Evolutionary conservation across 441 rosid genomes (phyloP).

Genomic region (Pelargonium citronellum): DNA sequence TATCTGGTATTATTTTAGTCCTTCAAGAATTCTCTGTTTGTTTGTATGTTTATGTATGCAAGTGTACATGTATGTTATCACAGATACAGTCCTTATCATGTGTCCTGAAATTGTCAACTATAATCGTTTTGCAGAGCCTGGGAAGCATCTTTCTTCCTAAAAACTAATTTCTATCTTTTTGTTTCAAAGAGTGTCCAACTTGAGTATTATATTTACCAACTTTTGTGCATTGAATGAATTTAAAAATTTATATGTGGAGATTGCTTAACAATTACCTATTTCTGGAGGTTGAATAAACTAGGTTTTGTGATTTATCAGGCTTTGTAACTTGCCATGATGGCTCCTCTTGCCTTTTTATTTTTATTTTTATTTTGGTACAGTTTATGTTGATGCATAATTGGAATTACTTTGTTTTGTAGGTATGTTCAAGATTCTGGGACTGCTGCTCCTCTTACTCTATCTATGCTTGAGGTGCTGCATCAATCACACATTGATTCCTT

Average conservation of each 20-base stretch:
- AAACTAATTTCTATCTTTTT: no score
- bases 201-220: no score
- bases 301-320: no score
- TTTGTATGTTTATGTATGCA: background rate
- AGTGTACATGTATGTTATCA: background rate
- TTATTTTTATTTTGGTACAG: no score
- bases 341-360: no score
- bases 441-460: constrained; percentile 95
- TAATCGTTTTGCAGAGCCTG: background rate
- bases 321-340: no score
- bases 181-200: no score
- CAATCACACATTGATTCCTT: constrained; percentile 19
- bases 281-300: no score
- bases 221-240: background rate
- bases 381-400: no score
- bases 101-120: background rate
- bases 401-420: constrained; percentile 41
- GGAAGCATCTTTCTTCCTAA: background rate
- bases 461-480: constrained; percentile 84
- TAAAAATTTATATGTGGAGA: background rate
- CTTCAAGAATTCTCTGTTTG: background rate
- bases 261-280: background rate
- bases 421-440: constrained; percentile 91
- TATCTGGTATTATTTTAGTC: constrained; percentile 16
- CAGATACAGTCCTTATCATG: background rate